These are phyloP conservation scores for Guyanaporus albipodus DNA, from an alignment of 768 basidiomycete species.

Conservation along the genomic window DNA sequence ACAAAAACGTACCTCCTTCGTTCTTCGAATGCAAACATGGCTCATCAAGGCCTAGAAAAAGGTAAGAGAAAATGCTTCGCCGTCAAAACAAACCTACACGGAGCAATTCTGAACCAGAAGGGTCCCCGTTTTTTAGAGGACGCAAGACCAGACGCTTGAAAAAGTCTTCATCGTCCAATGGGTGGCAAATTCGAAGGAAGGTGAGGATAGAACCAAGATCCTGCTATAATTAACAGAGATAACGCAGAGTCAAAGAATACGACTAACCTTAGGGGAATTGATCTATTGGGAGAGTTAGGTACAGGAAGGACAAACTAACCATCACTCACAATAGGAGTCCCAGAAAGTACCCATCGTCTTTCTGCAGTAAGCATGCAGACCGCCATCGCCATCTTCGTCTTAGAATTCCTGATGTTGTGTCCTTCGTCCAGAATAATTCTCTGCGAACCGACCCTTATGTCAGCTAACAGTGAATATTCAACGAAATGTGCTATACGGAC, in stretches of 20 bases:
- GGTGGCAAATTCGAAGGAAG: slow-evolving; percentile 82
- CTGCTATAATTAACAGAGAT: slow-evolving; percentile 32
- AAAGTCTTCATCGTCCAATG: slow-evolving; percentile 78
- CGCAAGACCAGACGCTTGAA: slow-evolving; percentile 77
- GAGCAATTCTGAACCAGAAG: slow-evolving; percentile 65
- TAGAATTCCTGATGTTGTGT: slow-evolving; percentile 81
- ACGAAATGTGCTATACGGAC: slow-evolving; percentile 31
- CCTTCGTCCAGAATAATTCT: slow-evolving; percentile 87
- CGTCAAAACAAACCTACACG: slow-evolving; percentile 41
- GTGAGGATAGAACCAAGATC: slow-evolving; percentile 85
- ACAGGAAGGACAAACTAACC: not conserved
- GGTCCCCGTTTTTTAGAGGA: slow-evolving; percentile 67
- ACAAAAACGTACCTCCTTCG: slow-evolving; percentile 60
- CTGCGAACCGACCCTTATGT: slow-evolving; percentile 30
- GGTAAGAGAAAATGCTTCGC: slow-evolving; percentile 1
- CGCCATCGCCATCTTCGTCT: slow-evolving; percentile 77
- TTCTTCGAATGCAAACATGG: slow-evolving; percentile 74
- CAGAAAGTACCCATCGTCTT: slow-evolving; percentile 75
- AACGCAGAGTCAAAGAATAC: not conserved
- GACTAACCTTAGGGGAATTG: slow-evolving; percentile 65
- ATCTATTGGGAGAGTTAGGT: slow-evolving; percentile 42
- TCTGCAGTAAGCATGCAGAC: slow-evolving; percentile 61
- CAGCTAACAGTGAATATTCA: not conserved
- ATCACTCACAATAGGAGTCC: slow-evolving; percentile 81
- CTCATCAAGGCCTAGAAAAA: slow-evolving; percentile 63